Conservation (phyloP, 352 stramenopile genomes). For the Phytophthora pistaciae region DNA sequence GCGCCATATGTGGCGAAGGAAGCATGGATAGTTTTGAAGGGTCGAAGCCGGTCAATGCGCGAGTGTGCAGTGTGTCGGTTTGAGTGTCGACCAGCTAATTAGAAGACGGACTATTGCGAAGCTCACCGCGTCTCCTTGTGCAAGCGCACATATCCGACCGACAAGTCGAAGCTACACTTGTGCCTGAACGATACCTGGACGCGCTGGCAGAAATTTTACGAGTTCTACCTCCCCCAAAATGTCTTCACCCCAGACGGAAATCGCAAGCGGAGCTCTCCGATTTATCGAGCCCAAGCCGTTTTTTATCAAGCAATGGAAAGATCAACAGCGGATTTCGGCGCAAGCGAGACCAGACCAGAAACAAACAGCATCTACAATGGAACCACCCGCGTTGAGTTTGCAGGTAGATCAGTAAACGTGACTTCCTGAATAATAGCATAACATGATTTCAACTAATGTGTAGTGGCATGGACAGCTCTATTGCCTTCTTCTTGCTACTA, state of each 20-base stretch:
- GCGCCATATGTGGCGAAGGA: slow-evolving; percentile 7
- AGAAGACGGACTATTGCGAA: slow-evolving; percentile 22
- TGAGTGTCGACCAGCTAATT: slow-evolving; percentile 2
- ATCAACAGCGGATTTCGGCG: too few relatives aligned
- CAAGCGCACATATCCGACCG: slow-evolving; percentile 3
- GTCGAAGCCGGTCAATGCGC: neutral
- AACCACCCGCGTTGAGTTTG: too few relatives aligned
- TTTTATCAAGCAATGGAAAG: too few relatives aligned
- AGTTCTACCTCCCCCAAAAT: slow-evolving; percentile 2
- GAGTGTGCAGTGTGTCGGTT: slow-evolving; percentile 10
- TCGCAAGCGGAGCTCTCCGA: neutral
- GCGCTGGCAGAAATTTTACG: slow-evolving; percentile 13
- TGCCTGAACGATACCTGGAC: neutral
- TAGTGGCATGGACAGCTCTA: too few relatives aligned
- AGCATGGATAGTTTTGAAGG: slow-evolving; percentile 1
- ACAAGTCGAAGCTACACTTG: neutral
- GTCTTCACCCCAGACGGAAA: slow-evolving; percentile 8
- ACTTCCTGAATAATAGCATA: too few relatives aligned
- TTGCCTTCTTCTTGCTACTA: too few relatives aligned
- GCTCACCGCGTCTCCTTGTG: slow-evolving; percentile 4
- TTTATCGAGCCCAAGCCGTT: neutral
- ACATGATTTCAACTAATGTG: too few relatives aligned
- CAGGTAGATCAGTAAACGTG: too few relatives aligned
- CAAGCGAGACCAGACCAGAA: too few relatives aligned
- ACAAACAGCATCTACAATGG: too few relatives aligned